These are phyloP conservation scores for Saccharomyces hybrid DNA, from an alignment of 1,139 yeast genomes.

Conservation along the genomic window DNA sequence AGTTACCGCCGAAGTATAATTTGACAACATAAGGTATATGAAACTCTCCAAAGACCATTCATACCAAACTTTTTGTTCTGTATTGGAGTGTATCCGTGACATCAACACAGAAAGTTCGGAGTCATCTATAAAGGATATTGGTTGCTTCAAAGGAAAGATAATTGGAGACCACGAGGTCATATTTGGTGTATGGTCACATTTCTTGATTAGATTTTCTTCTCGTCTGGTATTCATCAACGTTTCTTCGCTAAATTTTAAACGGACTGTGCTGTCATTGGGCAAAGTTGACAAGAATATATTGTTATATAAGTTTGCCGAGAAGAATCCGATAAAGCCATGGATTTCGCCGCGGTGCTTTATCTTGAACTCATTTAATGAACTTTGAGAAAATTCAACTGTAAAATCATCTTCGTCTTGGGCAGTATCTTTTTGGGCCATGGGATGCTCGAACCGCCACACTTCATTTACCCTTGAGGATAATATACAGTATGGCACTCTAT, in stretches of 20 bases:
- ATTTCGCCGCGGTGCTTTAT: conserved; percentile 43
- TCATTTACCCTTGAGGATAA: conserved; percentile 37
- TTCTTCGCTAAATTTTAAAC: neutral
- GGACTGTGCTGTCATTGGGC: conserved; percentile 35
- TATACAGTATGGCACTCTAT: conserved; percentile 46
- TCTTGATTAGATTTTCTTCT: conserved; percentile 14
- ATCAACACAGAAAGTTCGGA: conserved; percentile 46
- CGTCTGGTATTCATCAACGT: neutral
- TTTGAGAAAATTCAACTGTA: conserved; percentile 14
- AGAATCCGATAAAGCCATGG: conserved; percentile 73
- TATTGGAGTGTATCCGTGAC: conserved; percentile 27
- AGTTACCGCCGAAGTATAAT: conserved; percentile 8
- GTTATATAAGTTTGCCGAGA: conserved; percentile 57
- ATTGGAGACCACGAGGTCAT: conserved; percentile 67
- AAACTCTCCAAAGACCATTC: conserved; percentile 61
- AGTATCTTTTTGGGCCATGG: conserved; percentile 21
- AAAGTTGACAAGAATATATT: conserved; percentile 50
- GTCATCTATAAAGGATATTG: conserved; percentile 44
- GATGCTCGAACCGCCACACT: conserved; percentile 52
- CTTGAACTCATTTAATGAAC: conserved; percentile 29
- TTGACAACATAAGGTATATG: conserved; percentile 36
- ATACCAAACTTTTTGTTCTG: conserved; percentile 46
- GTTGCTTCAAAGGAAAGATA: conserved; percentile 57
- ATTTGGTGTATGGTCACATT: conserved; percentile 44
- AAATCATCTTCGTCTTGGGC: neutral